phyloP scores from a whole-genome alignment of 345 rosid species.

The Eucalyptus cladocalyx region DNA sequence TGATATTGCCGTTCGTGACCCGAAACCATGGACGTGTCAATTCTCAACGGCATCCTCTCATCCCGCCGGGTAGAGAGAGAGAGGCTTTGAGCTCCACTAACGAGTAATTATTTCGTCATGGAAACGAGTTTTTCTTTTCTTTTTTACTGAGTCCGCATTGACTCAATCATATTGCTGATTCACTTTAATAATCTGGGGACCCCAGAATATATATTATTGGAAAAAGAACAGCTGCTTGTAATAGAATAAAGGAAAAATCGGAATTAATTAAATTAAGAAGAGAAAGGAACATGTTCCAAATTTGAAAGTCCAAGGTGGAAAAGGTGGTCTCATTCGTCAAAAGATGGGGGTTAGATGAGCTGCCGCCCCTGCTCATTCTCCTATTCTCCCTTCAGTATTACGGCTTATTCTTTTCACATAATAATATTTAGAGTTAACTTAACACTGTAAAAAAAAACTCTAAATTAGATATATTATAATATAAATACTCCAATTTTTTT shows the following conservation, averaged over 20 bases:
- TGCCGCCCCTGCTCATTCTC: not conserved
- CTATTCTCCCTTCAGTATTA: not conserved
- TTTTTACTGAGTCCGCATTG: not conserved
- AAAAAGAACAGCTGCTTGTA: not conserved
- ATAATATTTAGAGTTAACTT: not conserved
- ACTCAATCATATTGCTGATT: not conserved
- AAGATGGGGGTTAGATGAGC: not conserved
- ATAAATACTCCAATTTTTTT: not conserved
- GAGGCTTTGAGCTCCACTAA: not conserved
- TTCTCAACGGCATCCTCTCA: not conserved
- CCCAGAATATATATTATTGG: not conserved
- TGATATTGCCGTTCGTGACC: not conserved
- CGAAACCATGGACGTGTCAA: not conserved
- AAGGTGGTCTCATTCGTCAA: not conserved
- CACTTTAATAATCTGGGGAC: not conserved
- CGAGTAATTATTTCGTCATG: not conserved
- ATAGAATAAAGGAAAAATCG: not conserved
- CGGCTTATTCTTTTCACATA: not conserved
- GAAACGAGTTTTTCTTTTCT: not conserved
- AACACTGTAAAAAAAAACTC: not conserved
- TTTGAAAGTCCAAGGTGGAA: not conserved
- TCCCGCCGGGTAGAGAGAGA: not conserved
- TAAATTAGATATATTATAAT: not conserved
- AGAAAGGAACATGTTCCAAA: not conserved
- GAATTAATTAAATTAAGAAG: not conserved